Evolutionary conservation across 192 early-diverging fungal species (phyloP), one percentile per base, ranked within the genome.

Genomic region (Podila minutissima): DNA sequence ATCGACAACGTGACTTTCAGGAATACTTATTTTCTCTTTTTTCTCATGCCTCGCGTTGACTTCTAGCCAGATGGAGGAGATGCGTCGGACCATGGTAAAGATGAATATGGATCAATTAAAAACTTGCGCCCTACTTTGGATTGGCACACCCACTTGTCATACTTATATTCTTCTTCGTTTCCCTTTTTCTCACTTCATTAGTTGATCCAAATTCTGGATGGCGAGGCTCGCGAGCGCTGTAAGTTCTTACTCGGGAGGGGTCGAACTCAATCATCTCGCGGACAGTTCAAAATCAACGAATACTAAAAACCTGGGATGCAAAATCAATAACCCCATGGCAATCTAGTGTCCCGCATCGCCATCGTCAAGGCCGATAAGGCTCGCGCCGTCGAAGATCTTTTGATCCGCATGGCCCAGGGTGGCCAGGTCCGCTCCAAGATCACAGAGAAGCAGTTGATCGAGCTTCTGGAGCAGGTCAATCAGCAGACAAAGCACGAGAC

Each of bases 341-440:
- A 41, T 19, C 32, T 73, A 94, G 94, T 97, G 82, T 90, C 92
- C n/a, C 90, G 95, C 24, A 97, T 97, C 65, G 89, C 92, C 17
- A 94, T 98, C 68, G 97, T 98, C 12, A 97, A 97, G 78, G 87
- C 90, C 1, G 94, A 96, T 13, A 93, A 94, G 83, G 97, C 95
- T 2, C 89, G 94, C 12, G 92, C 91, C 12, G 94, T 98, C 17
- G 95, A 98, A 73, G 95, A 95, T 65, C 86, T 97, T 72, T 86
- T 98, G 60, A 90, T 98, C 68, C 89, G 93, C 32, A 98, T 97
- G 97, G 95, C 93, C 5, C 92, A 92, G 77, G 83, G 88, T 28
- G 92, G 93, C 20, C 95, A 97, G 82, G 84, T 98, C 59, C 87
- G 92, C 28, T 88, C 88, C 31, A 95, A 93, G 77, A 91, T 99